phyloP scores from a whole-genome alignment of 805 yeast genomes.

The Yarrowia deformans region DNA sequence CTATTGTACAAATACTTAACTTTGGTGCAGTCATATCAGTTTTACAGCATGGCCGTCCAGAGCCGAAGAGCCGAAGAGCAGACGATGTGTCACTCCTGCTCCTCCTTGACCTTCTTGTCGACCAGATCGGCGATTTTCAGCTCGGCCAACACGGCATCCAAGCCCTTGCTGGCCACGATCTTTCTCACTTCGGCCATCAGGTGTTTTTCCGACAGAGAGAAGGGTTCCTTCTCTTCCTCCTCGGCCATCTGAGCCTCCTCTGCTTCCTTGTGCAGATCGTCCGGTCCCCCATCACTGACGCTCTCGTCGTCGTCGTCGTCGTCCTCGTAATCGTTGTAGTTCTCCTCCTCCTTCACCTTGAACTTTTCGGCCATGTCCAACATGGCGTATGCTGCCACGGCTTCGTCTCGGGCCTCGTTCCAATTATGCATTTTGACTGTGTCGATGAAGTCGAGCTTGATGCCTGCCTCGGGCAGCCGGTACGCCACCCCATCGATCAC shows the following conservation, averaged over 20 bases:
- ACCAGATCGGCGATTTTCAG: background rate
- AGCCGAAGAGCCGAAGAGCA: too few species aligned
- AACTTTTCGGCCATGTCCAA: constrained; percentile 26
- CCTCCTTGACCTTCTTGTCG: background rate
- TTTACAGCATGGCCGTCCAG: background rate
- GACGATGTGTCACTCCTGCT: background rate
- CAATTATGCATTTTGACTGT: constrained; percentile 54
- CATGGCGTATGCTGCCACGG: constrained; percentile 37
- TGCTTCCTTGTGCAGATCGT: background rate
- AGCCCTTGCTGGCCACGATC: constrained; percentile 15
- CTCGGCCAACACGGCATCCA: constrained; percentile 23
- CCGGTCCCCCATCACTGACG: constrained; percentile 6
- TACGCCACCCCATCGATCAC: constrained; percentile 59
- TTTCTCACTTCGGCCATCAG: constrained; percentile 14
- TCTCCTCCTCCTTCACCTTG: background rate
- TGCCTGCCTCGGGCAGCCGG: constrained; percentile 70
- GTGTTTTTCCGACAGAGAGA: background rate
- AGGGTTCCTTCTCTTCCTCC: background rate
- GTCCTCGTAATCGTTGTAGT: background rate
- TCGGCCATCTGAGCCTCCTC: background rate
- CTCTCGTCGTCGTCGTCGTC: background rate
- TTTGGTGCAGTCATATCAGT: constrained; percentile 20
- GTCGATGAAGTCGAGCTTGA: constrained; percentile 71
- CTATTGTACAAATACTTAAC: constrained; percentile 35
- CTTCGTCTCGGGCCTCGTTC: constrained; percentile 50